Percentiles rank a stretch among this genome's conserved stretches.
phyloP scores from a whole-genome alignment of 345 rosid genomes.

The Moringa oleifera region DNA sequence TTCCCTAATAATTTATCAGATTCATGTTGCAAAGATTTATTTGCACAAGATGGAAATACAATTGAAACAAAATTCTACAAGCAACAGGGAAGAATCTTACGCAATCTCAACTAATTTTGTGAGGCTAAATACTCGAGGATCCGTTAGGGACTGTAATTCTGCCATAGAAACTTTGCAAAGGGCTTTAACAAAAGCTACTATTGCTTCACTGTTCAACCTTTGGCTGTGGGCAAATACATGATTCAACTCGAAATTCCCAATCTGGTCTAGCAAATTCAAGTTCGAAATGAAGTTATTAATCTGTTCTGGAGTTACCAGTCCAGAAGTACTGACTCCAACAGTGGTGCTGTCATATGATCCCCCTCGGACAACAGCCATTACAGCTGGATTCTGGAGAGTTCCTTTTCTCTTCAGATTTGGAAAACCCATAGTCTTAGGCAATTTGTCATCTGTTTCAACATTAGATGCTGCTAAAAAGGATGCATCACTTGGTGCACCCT shows the following conservation, averaged over 20 bases:
- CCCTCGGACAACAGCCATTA: conserved; percentile 97
- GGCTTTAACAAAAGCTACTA: conserved; percentile 91
- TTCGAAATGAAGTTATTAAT: conserved; percentile 72
- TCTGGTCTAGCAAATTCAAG: conserved; percentile 96
- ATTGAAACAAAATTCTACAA: neutral
- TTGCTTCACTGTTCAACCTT: conserved; percentile 86
- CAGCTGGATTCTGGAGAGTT: conserved; percentile 82
- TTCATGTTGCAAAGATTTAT: neutral
- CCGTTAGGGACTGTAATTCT: conserved; percentile 96
- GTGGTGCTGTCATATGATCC: conserved; percentile 87
- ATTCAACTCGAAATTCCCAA: conserved; percentile 85
- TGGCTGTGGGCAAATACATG: conserved; percentile 96
- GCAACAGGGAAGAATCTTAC: conserved; percentile 41
- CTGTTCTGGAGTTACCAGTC: conserved; percentile 72
- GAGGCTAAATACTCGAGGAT: conserved; percentile 97
- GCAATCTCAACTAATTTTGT: conserved; percentile 95
- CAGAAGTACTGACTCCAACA: conserved; percentile 55
- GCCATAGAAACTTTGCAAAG: conserved; percentile 91
- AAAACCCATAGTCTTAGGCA: conserved; percentile 43
- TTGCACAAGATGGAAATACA: neutral
- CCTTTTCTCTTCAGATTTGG: conserved; percentile 83
- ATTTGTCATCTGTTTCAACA: conserved; percentile 66
- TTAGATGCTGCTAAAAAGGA: conserved; percentile 64
- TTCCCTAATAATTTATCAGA: neutral
- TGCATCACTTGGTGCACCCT: conserved; percentile 92